Base-by-base conservation (phyloP, 148 eudicot species). In the Linanthus parryae region DNA sequence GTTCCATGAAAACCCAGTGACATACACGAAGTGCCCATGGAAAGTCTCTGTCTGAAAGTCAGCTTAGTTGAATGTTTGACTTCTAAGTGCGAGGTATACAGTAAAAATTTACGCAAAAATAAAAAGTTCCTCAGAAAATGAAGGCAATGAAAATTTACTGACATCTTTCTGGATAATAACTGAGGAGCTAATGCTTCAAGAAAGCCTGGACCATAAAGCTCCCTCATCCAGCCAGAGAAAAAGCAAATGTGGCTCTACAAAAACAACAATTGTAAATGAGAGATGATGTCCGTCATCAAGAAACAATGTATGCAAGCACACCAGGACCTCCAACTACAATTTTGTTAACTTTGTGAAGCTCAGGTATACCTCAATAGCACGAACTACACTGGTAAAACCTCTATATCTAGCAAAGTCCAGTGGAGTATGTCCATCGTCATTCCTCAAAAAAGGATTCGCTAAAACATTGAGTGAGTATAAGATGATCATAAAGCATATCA, bases 371-470 rank as follows among this genome's bases (percentile, higher is more conserved):
- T 77, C 83, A 48, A 81, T 71, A 33, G 69, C 65, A 38, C 83
- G 86, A 27, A 71, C 83, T 59, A 77, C 80, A 56, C 65, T 67
- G 60, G 33, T 53, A 59, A 31, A 61, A 8, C 73, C 86, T 56
- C 75, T 81, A 24, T 43, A 15, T 57, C 86, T 71, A 25, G 86
- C 86, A 35, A 81, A 68, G 17, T 77, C 74, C 44, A 81, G 75
- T 4, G 86, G 73, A 24, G 80, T 73, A 59, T 76, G 75, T 62
- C 80, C 65, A 65, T 81, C 74, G 56, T 76, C 86, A 42, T 71
- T 81, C 54, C 77, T 71, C 41, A 52, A 46, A 31, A 70, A 73
- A 51, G 74, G 71, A 66, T 77, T 74, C 45, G 80, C 87, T 81
- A 78, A 31, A 52, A 24, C 45, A 21, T 41, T 23, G 29, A 30